These are phyloP conservation scores for Tricholoma sp. DNA, from an alignment of 768 basidiomycete species.

Conservation along the genomic window DNA sequence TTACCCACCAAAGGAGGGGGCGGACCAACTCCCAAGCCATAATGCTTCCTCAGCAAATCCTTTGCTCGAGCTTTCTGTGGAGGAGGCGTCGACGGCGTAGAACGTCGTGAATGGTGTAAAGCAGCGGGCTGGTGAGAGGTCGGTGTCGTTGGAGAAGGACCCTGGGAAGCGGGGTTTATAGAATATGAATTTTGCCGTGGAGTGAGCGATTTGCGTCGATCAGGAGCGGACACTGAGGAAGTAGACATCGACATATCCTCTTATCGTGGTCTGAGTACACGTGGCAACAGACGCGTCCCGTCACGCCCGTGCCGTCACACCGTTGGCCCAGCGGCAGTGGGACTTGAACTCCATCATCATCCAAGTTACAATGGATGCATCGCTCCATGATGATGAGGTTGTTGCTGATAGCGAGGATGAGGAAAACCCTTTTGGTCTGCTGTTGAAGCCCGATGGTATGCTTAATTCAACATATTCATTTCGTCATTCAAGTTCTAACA, in stretches of 20 bases:
- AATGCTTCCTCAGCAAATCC: slow-evolving; percentile 80
- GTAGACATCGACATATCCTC: slow-evolving; percentile 5
- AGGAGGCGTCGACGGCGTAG: slow-evolving; percentile 27
- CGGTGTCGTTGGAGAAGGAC: slow-evolving; percentile 21
- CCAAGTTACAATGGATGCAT: neutral
- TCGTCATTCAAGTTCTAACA: neutral
- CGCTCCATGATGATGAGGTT: slow-evolving; percentile 31
- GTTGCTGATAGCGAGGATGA: slow-evolving; percentile 48
- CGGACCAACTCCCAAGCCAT: slow-evolving; percentile 74
- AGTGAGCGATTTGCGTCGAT: slow-evolving; percentile 21
- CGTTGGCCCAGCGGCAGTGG: too few species aligned
- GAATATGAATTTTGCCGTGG: slow-evolving; percentile 39
- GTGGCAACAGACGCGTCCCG: neutral
- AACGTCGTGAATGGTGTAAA: slow-evolving; percentile 22
- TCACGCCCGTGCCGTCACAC: neutral
- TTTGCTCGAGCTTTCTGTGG: slow-evolving; percentile 55
- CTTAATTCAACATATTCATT: neutral
- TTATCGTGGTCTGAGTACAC: neutral
- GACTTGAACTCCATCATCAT: neutral
- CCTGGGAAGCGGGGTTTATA: slow-evolving; percentile 32
- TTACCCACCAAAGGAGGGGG: slow-evolving; percentile 56
- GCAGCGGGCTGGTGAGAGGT: slow-evolving; percentile 3
- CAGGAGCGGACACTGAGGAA: slow-evolving; percentile 14
- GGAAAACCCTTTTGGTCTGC: slow-evolving; percentile 3
- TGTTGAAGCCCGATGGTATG: neutral